Evolutionary conservation across 306 rosid species (phyloP).

Genomic region (Medicago arabica): DNA sequence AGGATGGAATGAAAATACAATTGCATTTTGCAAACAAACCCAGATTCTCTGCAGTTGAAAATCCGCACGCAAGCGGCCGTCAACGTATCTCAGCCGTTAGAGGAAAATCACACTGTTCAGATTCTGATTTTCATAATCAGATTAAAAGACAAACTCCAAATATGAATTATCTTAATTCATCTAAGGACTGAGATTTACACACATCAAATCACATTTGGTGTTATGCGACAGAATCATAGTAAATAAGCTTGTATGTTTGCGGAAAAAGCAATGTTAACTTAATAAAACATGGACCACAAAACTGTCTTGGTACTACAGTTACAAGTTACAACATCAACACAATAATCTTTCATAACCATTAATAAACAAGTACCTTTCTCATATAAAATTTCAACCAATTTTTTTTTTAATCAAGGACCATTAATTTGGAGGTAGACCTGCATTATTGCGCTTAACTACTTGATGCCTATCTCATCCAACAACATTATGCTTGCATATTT

Average conservation of each 20-base stretch:
- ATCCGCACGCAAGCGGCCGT: not conserved
- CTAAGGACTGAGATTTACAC: not conserved
- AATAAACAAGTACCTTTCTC: no score
- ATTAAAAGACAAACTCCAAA: no score
- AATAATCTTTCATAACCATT: no score
- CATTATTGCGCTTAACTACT: conserved; percentile 27
- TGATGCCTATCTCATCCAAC: conserved; percentile 31
- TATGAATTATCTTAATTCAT: not conserved
- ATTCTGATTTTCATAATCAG: not conserved
- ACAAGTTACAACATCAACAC: no score
- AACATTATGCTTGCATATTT: not conserved
- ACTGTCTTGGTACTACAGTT: no score
- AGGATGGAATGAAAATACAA: not conserved
- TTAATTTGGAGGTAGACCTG: conserved; percentile 27
- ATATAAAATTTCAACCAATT: no score
- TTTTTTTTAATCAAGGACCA: conserved; percentile 8
- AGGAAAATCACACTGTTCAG: not conserved
- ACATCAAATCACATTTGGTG: no score
- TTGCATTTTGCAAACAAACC: not conserved
- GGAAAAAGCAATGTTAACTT: no score
- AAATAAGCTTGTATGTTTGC: no score
- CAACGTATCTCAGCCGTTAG: not conserved
- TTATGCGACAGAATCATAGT: no score
- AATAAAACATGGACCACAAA: no score
- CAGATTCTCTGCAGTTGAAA: not conserved